A percentile compares a stretch with the other conserved stretches of the same genome.
Conservation (phyloP, 768 basidiomycete genomes). For the Chalciporus pseudorubinellus region DNA sequence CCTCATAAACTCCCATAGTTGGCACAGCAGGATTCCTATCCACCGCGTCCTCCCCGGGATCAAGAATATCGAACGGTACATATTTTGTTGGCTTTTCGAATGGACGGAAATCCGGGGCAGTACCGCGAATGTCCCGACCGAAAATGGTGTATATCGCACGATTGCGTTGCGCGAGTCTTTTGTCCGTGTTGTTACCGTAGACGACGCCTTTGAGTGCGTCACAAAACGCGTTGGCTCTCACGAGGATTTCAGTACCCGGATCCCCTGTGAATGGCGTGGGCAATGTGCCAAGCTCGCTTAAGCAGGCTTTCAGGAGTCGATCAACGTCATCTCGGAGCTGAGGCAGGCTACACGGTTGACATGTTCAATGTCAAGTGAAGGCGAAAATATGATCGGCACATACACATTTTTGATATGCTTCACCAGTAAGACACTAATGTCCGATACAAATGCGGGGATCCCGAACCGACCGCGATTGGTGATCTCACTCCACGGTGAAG, state of each 20-base stretch:
- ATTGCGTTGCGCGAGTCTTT: conserved; percentile 37
- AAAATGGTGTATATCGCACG: conserved; percentile 34
- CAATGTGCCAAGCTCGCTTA: conserved; percentile 35
- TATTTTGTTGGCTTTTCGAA: conserved; percentile 17
- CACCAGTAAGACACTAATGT: conserved; percentile 52
- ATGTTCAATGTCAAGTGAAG: too few relatives aligned
- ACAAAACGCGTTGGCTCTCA: conserved; percentile 45
- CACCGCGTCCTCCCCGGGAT: background rate
- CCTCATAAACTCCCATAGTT: conserved; percentile 33
- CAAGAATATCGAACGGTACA: conserved; percentile 8
- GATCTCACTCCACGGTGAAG: conserved; percentile 53
- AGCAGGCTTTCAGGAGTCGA: conserved; percentile 36
- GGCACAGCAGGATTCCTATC: background rate
- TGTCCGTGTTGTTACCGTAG: conserved; percentile 33
- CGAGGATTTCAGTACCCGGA: conserved; percentile 45
- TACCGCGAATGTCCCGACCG: conserved; percentile 34
- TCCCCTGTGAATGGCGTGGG: conserved; percentile 40
- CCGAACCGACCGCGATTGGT: conserved; percentile 50
- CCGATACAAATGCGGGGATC: conserved; percentile 47
- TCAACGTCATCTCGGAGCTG: conserved; percentile 40
- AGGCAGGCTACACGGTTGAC: conserved; percentile 34
- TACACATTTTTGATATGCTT: conserved; percentile 45
- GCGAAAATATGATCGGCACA: too few relatives aligned
- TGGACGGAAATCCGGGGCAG: conserved; percentile 43
- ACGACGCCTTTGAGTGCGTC: conserved; percentile 34